These are phyloP conservation scores for Gamsiella multidivaricata DNA, from an alignment of 192 early-diverging fungal species.

Conservation along the genomic window DNA sequence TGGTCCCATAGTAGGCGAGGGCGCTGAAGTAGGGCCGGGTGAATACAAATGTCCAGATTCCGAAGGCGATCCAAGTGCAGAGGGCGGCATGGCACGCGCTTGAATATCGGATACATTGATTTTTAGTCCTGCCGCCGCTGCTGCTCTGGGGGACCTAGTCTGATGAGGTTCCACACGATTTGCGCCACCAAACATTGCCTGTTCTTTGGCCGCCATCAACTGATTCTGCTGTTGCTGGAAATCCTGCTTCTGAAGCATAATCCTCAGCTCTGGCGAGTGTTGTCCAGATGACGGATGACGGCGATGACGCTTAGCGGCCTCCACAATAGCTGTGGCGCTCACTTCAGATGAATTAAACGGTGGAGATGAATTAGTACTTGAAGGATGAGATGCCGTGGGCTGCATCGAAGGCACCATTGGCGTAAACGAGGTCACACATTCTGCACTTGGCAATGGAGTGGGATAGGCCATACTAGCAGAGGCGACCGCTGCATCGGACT, in stretches of 20 bases:
- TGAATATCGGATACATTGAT: slow-evolving; percentile 43
- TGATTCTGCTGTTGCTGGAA: slow-evolving; percentile 41
- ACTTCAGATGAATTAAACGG: slow-evolving; percentile 26
- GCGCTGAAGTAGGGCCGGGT: slow-evolving; percentile 43
- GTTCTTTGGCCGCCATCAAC: slow-evolving; percentile 42
- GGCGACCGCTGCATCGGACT: neutral
- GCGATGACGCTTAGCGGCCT: slow-evolving; percentile 33
- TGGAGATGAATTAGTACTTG: slow-evolving; percentile 24
- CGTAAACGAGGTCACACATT: slow-evolving; percentile 33
- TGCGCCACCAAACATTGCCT: slow-evolving; percentile 2
- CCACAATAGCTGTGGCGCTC: neutral
- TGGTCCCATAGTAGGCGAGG: slow-evolving; percentile 29
- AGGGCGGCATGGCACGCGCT: slow-evolving; percentile 25
- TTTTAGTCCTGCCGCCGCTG: slow-evolving; percentile 24
- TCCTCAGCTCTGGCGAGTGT: slow-evolving; percentile 44
- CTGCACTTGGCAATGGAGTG: slow-evolving; percentile 24
- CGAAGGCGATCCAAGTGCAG: slow-evolving; percentile 34
- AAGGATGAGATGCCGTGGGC: slow-evolving; percentile 23
- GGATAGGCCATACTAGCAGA: slow-evolving; percentile 26
- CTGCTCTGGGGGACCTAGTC: slow-evolving; percentile 32
- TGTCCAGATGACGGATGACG: slow-evolving; percentile 51
- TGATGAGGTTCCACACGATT: slow-evolving; percentile 43
- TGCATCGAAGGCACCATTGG: slow-evolving; percentile 50
- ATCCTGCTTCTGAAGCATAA: slow-evolving; percentile 40
- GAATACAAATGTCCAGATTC: slow-evolving; percentile 24